A percentile compares a stretch with the other conserved stretches of the same genome.
These are phyloP conservation scores for Phoma sp. DNA, from an alignment of 2,329 filamentous ascomycete species.

Conservation along the genomic window DNA sequence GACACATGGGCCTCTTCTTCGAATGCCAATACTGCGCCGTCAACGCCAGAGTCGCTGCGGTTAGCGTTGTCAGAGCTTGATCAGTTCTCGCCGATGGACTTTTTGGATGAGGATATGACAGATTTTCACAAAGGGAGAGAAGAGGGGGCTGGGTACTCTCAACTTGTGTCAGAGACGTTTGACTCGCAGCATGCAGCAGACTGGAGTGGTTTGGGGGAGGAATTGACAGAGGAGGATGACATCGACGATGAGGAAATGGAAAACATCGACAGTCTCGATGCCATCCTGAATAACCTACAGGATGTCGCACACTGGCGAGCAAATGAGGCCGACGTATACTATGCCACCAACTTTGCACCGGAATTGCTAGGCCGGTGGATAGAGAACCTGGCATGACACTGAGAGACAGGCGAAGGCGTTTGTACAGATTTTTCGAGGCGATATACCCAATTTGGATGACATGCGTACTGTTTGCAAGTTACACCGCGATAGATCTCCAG, in stretches of 20 bases:
- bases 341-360: conserved; percentile 31
- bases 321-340: conserved; percentile 20
- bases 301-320: conserved; percentile 12
- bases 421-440: not conserved
- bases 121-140: not conserved
- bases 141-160: not conserved
- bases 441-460: conserved; percentile 3
- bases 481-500: not conserved
- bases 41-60: not conserved
- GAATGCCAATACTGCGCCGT: not conserved
- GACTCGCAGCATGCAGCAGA: not conserved
- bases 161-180: too few relatives aligned
- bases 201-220: conserved; percentile 2
- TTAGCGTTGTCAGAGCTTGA: conserved; percentile 1
- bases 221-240: conserved; percentile 5
- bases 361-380: conserved; percentile 19
- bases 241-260: conserved; percentile 22
- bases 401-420: not conserved
- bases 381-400: not conserved
- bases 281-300: conserved; percentile 21
- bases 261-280: conserved; percentile 20
- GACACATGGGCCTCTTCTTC: too few relatives aligned
- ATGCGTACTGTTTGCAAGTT: not conserved
- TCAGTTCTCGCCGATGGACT: not conserved
- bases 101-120: not conserved